Conservation (phyloP, 2,329 filamentous ascomycete genomes). For the Arthrobotrys sinensis region DNA sequence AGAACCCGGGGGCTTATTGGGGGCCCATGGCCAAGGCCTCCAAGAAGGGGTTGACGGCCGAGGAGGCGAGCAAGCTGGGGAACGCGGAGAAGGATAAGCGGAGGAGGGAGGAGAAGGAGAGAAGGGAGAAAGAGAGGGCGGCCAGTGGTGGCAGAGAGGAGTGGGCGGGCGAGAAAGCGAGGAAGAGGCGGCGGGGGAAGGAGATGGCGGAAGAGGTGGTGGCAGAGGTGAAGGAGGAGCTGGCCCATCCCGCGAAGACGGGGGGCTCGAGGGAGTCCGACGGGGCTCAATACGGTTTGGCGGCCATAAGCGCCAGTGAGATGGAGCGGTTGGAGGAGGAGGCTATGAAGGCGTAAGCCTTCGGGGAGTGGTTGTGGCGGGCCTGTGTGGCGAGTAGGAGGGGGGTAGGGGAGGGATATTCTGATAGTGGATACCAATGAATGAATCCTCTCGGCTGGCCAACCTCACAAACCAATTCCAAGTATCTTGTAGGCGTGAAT, state of each 20-base stretch:
- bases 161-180: background rate
- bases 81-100: slow-evolving; percentile 58
- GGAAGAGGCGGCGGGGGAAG: slow-evolving; percentile 10
- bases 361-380: background rate
- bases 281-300: slow-evolving; percentile 52
- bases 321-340: slow-evolving; percentile 45
- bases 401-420: background rate
- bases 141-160: background rate
- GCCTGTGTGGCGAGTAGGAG: background rate
- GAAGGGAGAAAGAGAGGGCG: slow-evolving; percentile 7
- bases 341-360: slow-evolving; percentile 15
- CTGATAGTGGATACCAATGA: background rate
- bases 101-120: slow-evolving; percentile 47
- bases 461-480: background rate
- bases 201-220: background rate
- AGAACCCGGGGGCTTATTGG: slow-evolving; percentile 93
- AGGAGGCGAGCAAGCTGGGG: slow-evolving; percentile 43
- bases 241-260: background rate
- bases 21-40: slow-evolving; percentile 77
- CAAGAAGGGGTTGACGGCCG: slow-evolving; percentile 55
- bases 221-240: slow-evolving; percentile 11
- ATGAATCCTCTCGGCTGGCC: slow-evolving; percentile 1
- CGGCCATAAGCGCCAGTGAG: slow-evolving; percentile 53
- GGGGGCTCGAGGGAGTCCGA: slow-evolving; percentile 41
- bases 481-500: background rate